These are phyloP conservation scores for Starmerella geochares DNA, from an alignment of 805 yeast genomes.

Conservation along the genomic window DNA sequence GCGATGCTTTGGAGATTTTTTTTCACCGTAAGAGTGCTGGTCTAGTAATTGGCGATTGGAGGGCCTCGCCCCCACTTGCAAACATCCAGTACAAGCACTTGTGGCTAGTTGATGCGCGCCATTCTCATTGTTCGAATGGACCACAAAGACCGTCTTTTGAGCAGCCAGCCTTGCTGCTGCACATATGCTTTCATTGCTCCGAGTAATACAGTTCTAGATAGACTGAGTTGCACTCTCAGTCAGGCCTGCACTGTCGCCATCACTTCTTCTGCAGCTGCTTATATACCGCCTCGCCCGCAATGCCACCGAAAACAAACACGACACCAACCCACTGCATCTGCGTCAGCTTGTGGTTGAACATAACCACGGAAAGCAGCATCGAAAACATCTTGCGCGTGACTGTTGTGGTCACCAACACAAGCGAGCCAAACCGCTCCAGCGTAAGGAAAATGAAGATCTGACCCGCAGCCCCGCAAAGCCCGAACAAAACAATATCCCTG, in stretches of 20 bases:
- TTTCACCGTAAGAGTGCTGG: too few species aligned
- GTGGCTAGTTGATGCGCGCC: too few species aligned
- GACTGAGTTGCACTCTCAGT: too few species aligned
- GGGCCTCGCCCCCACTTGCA: too few species aligned
- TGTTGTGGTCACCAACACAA: conserved; percentile 80
- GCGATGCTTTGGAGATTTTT: too few species aligned
- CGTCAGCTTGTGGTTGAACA: conserved; percentile 70
- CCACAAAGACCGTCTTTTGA: too few species aligned
- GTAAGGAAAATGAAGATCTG: conserved; percentile 88
- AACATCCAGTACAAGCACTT: too few species aligned
- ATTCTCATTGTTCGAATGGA: too few species aligned
- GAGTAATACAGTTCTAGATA: too few species aligned
- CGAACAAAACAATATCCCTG: conserved; percentile 53
- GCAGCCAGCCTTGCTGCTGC: too few species aligned
- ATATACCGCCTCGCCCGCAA: conserved; percentile 61
- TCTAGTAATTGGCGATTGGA: too few species aligned
- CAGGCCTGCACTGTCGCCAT: not conserved
- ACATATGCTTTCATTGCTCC: too few species aligned
- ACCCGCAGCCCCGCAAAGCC: conserved; percentile 78
- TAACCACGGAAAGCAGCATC: conserved; percentile 76
- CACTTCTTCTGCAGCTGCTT: conserved; percentile 30
- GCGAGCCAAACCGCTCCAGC: conserved; percentile 72
- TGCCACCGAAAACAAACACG: conserved; percentile 69
- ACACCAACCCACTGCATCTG: conserved; percentile 71
- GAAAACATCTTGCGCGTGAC: conserved; percentile 95